Evolutionary conservation across 176 grass and related monocot genomes (phyloP), one percentile per base, ranked within the genome.

Genomic region (Eleusine coracana): DNA sequence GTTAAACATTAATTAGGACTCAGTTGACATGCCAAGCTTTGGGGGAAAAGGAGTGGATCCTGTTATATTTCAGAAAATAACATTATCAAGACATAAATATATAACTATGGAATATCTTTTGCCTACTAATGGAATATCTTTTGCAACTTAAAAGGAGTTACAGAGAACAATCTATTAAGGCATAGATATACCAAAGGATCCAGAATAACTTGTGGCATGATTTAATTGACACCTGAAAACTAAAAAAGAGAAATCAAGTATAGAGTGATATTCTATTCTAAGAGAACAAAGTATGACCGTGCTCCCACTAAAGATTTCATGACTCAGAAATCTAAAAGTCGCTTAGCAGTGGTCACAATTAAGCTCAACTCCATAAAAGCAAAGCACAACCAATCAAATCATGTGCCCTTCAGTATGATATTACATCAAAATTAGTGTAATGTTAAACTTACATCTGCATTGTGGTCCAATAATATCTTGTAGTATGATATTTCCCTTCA

Each of bases 381-480:
- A 70, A 70, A 23, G 20, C 39, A n/a, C 68, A 58, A 21, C 18
- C 54, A 58, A 58, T 58, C 54, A 58, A 58, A 58, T 18, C 6
- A 58, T 21, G 18, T 58, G 54, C 54, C 21, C n/a, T 54, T n/a
- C 17, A 8, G 54, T 58, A 18, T 58, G 54, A 20, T 20, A 15
- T 55, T 55, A 55, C 18, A 17, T 17, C 52, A 55, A 17, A 55
- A 20, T 55, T 55, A 55, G 4, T 55, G 17, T 55, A 55, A 20
- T 37, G 61, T 0, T 70, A n/a, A 85, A 72, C 68, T 79, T 86
- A 86, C 83, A 73, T 86, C 67, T 52, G 75, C 83, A 50, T 86
- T 79, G 68, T 86, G 67, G 16, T 41, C 83, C 68, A 86, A 52
- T 28, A 79, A 79, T 21, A 86, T 86, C 56, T 79, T 86, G 68